Conservation (phyloP, 768 basidiomycete genomes). For the Mycena vitilis region DNA sequence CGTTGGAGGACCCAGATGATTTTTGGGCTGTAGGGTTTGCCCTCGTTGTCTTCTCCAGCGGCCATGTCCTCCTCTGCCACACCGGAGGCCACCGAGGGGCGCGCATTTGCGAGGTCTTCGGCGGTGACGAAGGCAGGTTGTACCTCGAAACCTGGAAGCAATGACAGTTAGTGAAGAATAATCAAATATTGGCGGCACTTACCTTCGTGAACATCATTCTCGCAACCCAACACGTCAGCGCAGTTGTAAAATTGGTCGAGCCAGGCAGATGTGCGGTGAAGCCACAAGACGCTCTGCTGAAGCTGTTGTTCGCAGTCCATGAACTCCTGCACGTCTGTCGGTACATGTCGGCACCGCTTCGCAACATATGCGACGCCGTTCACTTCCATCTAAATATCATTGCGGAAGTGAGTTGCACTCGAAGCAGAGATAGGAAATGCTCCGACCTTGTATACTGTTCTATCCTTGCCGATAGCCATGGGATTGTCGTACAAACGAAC, state of each 20-base stretch:
- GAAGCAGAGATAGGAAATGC: not conserved
- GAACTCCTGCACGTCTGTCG: not conserved
- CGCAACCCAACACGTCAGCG: not conserved
- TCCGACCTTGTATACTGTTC: not conserved
- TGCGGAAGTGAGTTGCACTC: not conserved
- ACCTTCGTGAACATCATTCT: not conserved
- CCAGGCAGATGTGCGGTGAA: not conserved
- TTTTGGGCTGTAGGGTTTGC: not conserved
- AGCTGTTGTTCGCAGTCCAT: not conserved
- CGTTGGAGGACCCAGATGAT: not conserved
- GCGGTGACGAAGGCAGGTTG: not conserved
- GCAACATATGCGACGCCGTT: not conserved
- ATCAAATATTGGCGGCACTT: not conserved
- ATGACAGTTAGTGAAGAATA: not conserved
- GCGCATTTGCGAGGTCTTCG: not conserved
- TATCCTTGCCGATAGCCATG: not conserved
- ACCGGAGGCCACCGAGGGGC: not conserved
- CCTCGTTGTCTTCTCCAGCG: not conserved
- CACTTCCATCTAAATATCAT: not conserved
- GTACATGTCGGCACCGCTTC: not conserved
- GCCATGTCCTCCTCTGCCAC: not conserved
- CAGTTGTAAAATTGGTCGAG: not conserved
- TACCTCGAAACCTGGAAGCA: not conserved
- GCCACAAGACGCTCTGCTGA: not conserved
- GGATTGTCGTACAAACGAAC: not conserved